Percentiles rank a stretch among this genome's conserved stretches.
Evolutionary conservation across 805 yeast species (phyloP).

Genomic region (Hanseniaspora guilliermondii): DNA sequence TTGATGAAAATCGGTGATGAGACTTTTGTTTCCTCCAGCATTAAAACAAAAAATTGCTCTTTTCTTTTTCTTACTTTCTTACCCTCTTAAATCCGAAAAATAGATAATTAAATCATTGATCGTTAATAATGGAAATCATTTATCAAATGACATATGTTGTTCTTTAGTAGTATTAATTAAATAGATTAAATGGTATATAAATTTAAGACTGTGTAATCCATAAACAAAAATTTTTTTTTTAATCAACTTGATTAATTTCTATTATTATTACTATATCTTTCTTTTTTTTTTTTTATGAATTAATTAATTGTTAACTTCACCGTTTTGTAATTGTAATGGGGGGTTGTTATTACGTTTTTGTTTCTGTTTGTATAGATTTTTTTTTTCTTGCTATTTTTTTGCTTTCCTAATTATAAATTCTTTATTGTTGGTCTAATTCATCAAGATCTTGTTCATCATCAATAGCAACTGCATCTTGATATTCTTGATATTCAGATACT

Average conservation of each 20-base stretch:
- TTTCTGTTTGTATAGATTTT: constrained; percentile 17
- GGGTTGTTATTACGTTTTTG: too few species aligned
- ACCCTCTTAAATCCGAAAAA: background rate
- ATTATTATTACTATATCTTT: background rate
- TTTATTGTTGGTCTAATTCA: constrained; percentile 42
- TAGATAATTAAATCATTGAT: too few species aligned
- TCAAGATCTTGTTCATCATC: constrained; percentile 48
- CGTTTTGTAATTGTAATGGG: background rate
- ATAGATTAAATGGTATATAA: background rate
- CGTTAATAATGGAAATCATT: background rate
- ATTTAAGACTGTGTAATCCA: background rate
- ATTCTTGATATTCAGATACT: constrained; percentile 82
- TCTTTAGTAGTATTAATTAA: background rate
- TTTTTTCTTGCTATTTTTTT: constrained; percentile 36
- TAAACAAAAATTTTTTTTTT: background rate
- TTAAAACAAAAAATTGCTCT: background rate
- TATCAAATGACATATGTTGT: background rate
- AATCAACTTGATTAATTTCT: background rate
- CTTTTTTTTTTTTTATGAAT: background rate
- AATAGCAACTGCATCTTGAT: constrained; percentile 69
- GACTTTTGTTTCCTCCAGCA: background rate
- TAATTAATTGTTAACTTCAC: background rate
- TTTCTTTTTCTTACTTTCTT: background rate
- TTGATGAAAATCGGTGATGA: background rate
- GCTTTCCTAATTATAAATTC: constrained; percentile 13